Conservation (phyloP, 495 filamentous ascomycete species). For the Penicillium manginii region DNA sequence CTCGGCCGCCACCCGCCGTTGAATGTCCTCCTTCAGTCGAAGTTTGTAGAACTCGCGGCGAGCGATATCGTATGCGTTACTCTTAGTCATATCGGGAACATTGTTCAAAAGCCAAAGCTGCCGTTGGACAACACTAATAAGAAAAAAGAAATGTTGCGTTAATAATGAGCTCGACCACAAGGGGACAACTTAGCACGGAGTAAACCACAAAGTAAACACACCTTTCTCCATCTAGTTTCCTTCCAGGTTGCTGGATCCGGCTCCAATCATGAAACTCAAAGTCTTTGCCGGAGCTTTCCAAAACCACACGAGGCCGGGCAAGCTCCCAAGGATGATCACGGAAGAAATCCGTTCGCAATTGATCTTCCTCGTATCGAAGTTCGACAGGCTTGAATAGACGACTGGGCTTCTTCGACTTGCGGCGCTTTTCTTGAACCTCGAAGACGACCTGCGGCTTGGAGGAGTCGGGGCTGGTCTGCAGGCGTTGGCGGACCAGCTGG, state of each 20-base stretch:
- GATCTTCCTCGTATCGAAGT: slow-evolving; percentile 85
- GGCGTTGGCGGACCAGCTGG: slow-evolving; percentile 56
- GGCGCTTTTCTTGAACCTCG: slow-evolving; percentile 43
- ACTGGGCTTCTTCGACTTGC: slow-evolving; percentile 63
- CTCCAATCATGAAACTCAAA: slow-evolving; percentile 78
- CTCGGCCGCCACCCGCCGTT: slow-evolving; percentile 82
- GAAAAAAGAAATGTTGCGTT: neutral
- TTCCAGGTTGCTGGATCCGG: slow-evolving; percentile 74
- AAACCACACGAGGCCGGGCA: slow-evolving; percentile 79
- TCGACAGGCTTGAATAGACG: slow-evolving; percentile 77
- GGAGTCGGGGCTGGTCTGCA: slow-evolving; percentile 41
- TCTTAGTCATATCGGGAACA: slow-evolving; percentile 58
- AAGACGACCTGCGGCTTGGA: slow-evolving; percentile 43
- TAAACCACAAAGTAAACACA: slow-evolving; percentile 38
- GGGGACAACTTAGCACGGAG: neutral
- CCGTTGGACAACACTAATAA: slow-evolving; percentile 85
- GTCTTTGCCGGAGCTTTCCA: slow-evolving; percentile 88
- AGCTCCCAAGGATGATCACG: slow-evolving; percentile 97
- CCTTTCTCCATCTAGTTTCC: slow-evolving; percentile 85
- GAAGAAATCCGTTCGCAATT: slow-evolving; percentile 79
- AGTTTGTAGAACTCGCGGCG: slow-evolving; percentile 88
- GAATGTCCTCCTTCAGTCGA: slow-evolving; percentile 79
- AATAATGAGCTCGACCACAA: neutral
- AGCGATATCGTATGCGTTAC: slow-evolving; percentile 81
- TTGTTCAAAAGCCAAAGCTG: slow-evolving; percentile 83